Base-by-base conservation (phyloP, 2,329 filamentous ascomycete genomes). In the Juglanconis oblonga region DNA sequence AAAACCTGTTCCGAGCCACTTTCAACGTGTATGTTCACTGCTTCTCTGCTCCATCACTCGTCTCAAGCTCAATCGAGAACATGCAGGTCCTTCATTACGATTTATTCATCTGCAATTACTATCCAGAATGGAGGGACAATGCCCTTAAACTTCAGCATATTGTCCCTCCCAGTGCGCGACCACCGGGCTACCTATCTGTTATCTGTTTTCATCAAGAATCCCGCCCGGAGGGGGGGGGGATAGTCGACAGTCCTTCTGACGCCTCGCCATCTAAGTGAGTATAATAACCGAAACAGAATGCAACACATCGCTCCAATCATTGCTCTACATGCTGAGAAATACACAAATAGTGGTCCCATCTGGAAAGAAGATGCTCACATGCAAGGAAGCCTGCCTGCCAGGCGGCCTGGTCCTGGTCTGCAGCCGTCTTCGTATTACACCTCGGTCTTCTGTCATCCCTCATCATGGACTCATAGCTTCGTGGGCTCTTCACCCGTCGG, bases 261-360 rank as follows among this genome's bases (percentile, higher is more conserved):
- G 11, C 38, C n/a, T 11, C 4, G 38, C n/a, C 10, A 42, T 42
- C 10, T 13, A 42, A 42, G 4, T 14, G 11, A 3, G 11, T 38
- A 13, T 7, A 38, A 38, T 42, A 11, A 42, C 38, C 4, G 11
- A 4, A 4, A 42, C 38, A 4, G 11, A 4, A 4, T 3, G 38
- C 38, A 14, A 4, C 38, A 3, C 51, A 24, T 24, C 24, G 24
- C 24, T 24, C 24, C 36, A 55, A 50, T 50, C 36, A 50, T 59
- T 59, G 44, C 44, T 45, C 49, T 38, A 35, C 49, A 40, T 33
- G 35, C 52, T 17, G 45, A 32, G 40, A 24, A 53, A 29, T 29
- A 42, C 49, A 32, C 33, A 24, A 53, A 29, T 29, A 42, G 49
- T 60, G 58, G 53, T 60, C 47, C 57, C 58, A 50, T 45, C 35